These are phyloP conservation scores for Gossypium laxum DNA, from an alignment of 441 rosid genomes.

Conservation along the genomic window DNA sequence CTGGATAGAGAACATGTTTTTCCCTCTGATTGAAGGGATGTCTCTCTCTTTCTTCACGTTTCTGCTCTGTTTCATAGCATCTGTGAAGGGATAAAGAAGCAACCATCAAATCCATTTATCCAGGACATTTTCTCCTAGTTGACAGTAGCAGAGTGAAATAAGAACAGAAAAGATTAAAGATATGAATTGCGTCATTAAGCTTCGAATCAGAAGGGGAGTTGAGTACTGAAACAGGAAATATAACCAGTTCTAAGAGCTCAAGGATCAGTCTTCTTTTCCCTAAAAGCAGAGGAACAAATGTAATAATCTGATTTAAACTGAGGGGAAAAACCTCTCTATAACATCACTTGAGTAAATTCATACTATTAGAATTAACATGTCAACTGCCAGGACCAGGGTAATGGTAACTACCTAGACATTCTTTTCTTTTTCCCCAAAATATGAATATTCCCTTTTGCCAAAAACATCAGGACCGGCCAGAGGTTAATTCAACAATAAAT, in stretches of 20 bases:
- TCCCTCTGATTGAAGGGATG: conserved; percentile 83
- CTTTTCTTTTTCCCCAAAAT: not conserved
- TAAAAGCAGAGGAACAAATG: not conserved
- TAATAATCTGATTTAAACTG: not conserved
- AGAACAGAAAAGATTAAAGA: not conserved
- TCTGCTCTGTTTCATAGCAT: conserved; percentile 81
- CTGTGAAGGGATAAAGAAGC: conserved; percentile 30
- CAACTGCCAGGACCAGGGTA: not conserved
- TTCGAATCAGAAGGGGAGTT: not conserved
- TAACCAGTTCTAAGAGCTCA: not conserved
- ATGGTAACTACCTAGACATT: not conserved
- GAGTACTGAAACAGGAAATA: not conserved
- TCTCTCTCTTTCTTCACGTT: conserved; percentile 83
- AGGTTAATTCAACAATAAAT: not conserved
- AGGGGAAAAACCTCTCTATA: not conserved
- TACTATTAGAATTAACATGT: not conserved
- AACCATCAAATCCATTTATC: conserved; percentile 16
- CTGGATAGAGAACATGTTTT: conserved; percentile 60
- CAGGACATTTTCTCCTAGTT: conserved; percentile 3
- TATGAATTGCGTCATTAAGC: not conserved
- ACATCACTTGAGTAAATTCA: not conserved
- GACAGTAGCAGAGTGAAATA: not conserved
- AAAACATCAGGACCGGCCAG: not conserved
- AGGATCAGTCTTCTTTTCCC: not conserved
- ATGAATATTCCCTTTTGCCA: not conserved